Evolutionary conservation across 768 basidiomycete species (phyloP).

Genomic region (Rhodotorula paludigena): DNA sequence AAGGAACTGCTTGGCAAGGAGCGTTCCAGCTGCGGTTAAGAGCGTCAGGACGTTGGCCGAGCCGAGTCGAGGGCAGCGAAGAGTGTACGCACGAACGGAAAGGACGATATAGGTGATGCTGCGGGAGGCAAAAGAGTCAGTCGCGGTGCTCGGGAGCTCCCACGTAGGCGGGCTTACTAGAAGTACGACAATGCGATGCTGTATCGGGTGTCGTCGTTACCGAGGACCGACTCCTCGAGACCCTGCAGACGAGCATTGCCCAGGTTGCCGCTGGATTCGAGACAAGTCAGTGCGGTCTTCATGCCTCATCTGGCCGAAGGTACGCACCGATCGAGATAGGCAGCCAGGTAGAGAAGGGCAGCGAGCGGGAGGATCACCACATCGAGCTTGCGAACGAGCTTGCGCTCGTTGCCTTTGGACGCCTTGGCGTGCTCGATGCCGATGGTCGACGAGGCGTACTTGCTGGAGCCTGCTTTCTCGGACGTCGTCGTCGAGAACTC

Average conservation of each 20-base stretch:
- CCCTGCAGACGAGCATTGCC: constrained; percentile 48
- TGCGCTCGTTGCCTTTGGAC: constrained; percentile 13
- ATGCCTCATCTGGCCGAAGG: no score
- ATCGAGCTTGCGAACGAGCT: constrained; percentile 36
- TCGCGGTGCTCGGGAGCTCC: not conserved
- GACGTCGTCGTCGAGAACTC: constrained; percentile 16
- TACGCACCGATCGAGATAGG: constrained; percentile 48
- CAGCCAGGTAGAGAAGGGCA: constrained; percentile 48
- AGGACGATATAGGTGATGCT: constrained; percentile 48
- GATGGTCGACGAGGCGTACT: constrained; percentile 17
- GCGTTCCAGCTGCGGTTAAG: no score
- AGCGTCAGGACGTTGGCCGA: no score
- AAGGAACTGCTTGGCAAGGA: constrained; percentile 43
- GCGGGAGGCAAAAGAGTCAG: constrained; percentile 38
- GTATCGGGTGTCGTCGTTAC: constrained; percentile 45
- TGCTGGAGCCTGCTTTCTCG: constrained; percentile 33
- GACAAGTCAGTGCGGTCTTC: not conserved
- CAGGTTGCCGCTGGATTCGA: constrained; percentile 42
- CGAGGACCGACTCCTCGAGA: constrained; percentile 45
- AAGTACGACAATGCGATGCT: constrained; percentile 44
- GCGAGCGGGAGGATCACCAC: constrained; percentile 49
- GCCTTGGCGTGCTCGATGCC: constrained; percentile 20
- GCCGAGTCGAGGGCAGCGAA: no score
- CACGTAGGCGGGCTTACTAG: not conserved
- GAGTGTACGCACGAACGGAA: no score